A percentile compares a stretch with the other conserved stretches of the same genome.
phyloP scores from a whole-genome alignment of 1,284 basidiomycete genomes.

The Caloboletus firmus region DNA sequence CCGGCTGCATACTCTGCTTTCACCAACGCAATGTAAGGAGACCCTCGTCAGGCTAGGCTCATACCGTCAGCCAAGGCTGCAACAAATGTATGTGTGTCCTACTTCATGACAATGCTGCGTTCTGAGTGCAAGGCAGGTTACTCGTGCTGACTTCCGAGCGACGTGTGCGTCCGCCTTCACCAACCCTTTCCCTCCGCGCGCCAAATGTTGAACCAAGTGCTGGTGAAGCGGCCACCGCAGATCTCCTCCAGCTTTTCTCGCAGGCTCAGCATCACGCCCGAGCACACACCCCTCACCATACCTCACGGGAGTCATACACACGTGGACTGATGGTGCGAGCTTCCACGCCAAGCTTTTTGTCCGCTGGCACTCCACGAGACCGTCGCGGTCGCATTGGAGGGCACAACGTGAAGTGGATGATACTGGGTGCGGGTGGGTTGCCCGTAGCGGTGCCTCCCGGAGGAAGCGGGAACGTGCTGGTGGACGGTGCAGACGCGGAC shows the following conservation, averaged over 20 bases:
- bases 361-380: conserved; percentile 69
- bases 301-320: conserved; percentile 32
- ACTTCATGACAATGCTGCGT: neutral
- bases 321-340: conserved; percentile 32
- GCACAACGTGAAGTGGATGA: conserved; percentile 40
- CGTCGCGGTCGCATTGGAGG: conserved; percentile 70
- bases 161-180: conserved; percentile 28
- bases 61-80: conserved; percentile 64
- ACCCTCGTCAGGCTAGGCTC: conserved; percentile 48
- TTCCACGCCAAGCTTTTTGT: conserved; percentile 66
- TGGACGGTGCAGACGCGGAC: conserved; percentile 20
- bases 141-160: conserved; percentile 67
- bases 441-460: neutral
- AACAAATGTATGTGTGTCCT: conserved; percentile 60
- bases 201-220: conserved; percentile 44
- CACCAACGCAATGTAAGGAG: conserved; percentile 50
- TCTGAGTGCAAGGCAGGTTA: conserved; percentile 49
- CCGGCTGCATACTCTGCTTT: conserved; percentile 55
- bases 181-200: conserved; percentile 25
- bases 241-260: conserved; percentile 54
- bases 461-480: conserved; percentile 2
- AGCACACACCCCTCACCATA: conserved; percentile 21
- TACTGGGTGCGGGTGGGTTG: conserved; percentile 25
- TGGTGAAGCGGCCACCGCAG: conserved; percentile 63
- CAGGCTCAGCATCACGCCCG: conserved; percentile 42